phyloP scores from a whole-genome alignment of 2,329 filamentous ascomycete species.

The Ustulina deusta region DNA sequence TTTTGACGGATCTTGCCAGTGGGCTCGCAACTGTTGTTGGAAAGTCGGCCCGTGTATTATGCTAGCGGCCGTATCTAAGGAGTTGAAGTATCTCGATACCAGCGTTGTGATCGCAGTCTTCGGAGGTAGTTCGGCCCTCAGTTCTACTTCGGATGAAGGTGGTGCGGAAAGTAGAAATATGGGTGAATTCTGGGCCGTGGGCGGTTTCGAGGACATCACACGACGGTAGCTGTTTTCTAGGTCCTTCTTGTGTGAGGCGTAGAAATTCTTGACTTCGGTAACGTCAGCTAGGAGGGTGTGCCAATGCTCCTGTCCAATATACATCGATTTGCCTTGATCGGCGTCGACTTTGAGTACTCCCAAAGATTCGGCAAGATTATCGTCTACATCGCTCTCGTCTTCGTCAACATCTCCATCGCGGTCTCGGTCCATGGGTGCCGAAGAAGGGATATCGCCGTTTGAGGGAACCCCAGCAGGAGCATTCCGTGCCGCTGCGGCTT shows the following conservation, averaged over 20 bases:
- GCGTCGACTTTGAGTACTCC: constrained; percentile 85
- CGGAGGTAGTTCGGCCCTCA: constrained; percentile 82
- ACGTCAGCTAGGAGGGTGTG: constrained; percentile 84
- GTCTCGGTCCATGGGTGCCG: constrained; percentile 64
- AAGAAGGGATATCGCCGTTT: constrained; percentile 60
- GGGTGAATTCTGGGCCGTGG: constrained; percentile 71
- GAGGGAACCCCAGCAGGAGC: constrained; percentile 49
- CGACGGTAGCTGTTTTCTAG: constrained; percentile 84
- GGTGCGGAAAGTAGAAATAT: constrained; percentile 83
- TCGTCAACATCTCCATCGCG: constrained; percentile 68
- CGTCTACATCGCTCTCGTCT: constrained; percentile 77
- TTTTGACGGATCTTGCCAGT: constrained; percentile 79
- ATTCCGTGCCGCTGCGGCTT: constrained; percentile 48
- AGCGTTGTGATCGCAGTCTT: constrained; percentile 87
- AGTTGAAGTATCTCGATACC: constrained; percentile 91
- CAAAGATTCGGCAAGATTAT: constrained; percentile 76
- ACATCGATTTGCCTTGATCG: constrained; percentile 82
- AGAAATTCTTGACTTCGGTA: constrained; percentile 93
- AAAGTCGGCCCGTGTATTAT: constrained; percentile 89
- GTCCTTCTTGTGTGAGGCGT: constrained; percentile 86
- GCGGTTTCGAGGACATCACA: constrained; percentile 76
- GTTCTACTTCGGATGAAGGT: constrained; percentile 78
- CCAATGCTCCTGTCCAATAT: constrained; percentile 87
- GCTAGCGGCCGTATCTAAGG: constrained; percentile 75
- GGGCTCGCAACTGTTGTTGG: constrained; percentile 73